These are phyloP conservation scores for Tylopilus subfusipes DNA, from an alignment of 768 basidiomycete genomes.

Conservation along the genomic window DNA sequence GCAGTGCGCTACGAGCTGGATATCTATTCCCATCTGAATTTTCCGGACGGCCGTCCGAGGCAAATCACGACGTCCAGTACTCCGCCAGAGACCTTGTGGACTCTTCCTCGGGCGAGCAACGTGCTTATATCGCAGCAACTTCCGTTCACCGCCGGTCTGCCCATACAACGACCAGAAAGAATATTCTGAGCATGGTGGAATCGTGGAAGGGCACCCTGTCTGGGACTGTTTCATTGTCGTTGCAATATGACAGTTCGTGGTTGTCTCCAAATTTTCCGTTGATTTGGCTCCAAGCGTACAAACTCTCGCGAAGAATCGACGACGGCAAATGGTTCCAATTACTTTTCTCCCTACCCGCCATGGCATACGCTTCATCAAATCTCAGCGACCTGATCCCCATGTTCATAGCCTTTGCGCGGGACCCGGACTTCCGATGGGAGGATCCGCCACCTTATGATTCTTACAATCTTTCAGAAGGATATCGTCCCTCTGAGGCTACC, in stretches of 20 bases:
- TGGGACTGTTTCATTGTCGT: background rate
- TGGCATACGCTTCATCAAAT: slow-evolving; percentile 24
- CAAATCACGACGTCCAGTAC: slow-evolving; percentile 11
- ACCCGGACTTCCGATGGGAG: slow-evolving; percentile 1
- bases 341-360: slow-evolving; percentile 31
- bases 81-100: slow-evolving; percentile 5
- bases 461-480: slow-evolving; percentile 10
- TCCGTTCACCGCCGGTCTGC: background rate
- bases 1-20: background rate
- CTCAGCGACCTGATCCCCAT: slow-evolving; percentile 20
- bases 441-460: slow-evolving; percentile 14
- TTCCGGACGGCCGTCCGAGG: background rate
- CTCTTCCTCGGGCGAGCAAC: slow-evolving; percentile 1
- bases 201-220: slow-evolving; percentile 3
- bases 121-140: slow-evolving; percentile 12
- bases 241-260: slow-evolving; percentile 29
- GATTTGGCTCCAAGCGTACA: slow-evolving; percentile 28
- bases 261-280: slow-evolving; percentile 16
- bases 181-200: slow-evolving; percentile 7
- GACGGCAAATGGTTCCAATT: slow-evolving; percentile 18
- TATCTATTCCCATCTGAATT: background rate
- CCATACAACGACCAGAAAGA: background rate
- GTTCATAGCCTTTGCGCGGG: slow-evolving; percentile 30
- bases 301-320: slow-evolving; percentile 16
- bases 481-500: background rate